Percentiles rank a stretch among this genome's conserved stretches.
Conservation (phyloP, 768 basidiomycete genomes). For the Crassisporium funariophilum region DNA sequence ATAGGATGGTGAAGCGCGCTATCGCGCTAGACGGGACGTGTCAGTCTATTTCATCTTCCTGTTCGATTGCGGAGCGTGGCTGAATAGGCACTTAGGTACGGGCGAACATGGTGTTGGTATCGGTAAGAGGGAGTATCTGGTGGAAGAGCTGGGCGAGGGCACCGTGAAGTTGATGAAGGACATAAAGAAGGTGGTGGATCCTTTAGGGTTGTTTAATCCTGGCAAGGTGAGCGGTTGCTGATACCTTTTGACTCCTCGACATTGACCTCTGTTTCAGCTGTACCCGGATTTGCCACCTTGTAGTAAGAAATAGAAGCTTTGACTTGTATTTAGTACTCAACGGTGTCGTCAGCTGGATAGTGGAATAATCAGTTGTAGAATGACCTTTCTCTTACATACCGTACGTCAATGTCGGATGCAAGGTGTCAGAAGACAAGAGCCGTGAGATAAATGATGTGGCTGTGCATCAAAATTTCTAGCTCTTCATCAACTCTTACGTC, state of each 20-base stretch:
- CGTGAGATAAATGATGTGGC: no score
- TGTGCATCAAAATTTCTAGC: not conserved
- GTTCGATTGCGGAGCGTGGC: not conserved
- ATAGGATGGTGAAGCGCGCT: conserved; percentile 67
- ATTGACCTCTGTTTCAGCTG: no score
- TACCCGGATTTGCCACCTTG: no score
- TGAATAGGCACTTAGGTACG: conserved; percentile 44
- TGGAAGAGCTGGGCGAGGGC: conserved; percentile 77
- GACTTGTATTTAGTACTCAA: no score
- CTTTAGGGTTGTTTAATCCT: conserved; percentile 77
- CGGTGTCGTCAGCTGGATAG: no score
- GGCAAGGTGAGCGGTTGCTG: conserved; percentile 70
- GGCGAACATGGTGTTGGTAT: conserved; percentile 90
- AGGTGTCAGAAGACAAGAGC: not conserved
- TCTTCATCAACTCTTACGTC: conserved; percentile 4
- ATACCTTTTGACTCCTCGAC: no score
- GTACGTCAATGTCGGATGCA: no score
- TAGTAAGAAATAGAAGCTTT: no score
- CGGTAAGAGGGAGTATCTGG: conserved; percentile 81
- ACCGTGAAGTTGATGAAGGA: conserved; percentile 85
- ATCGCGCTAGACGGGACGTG: conserved; percentile 77
- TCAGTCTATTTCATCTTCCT: conserved; percentile 29
- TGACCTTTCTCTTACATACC: no score
- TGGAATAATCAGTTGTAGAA: no score
- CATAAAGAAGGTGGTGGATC: conserved; percentile 77